Evolutionary conservation across 257 asterid genomes (phyloP).

Genomic region (Solanum piurae): DNA sequence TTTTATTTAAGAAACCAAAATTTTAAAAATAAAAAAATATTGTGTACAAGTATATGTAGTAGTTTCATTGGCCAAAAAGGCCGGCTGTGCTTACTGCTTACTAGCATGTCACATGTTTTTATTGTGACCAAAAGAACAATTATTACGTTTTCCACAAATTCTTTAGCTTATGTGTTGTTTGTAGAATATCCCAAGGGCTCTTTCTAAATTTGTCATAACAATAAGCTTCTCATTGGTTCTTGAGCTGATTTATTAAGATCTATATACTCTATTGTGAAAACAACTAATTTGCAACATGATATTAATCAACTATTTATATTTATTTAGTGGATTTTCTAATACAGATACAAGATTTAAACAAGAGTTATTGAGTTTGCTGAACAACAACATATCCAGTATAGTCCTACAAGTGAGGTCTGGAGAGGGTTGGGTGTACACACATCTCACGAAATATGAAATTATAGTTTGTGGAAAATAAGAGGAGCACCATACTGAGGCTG

Average conservation of each 20-base stretch:
- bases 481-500: slow-evolving; percentile 27
- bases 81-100: neutral
- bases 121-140: neutral
- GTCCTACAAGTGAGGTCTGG: accelerated
- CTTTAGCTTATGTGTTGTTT: neutral
- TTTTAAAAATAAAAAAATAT: too few relatives aligned
- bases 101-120: neutral
- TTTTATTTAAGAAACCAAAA: too few relatives aligned
- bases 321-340: neutral
- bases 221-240: neutral
- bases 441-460: neutral
- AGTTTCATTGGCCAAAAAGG: neutral
- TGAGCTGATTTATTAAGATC: neutral
- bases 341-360: accelerated
- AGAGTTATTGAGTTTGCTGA: neutral
- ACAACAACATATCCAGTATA: neutral
- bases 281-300: neutral
- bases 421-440: neutral
- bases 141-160: neutral
- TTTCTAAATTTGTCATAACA: neutral
- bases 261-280: too few relatives aligned
- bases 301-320: too few relatives aligned
- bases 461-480: slow-evolving; percentile 13
- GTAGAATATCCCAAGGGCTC: neutral
- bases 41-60: neutral